Evolutionary conservation across 257 asterid species (phyloP).

Genomic region (Echites panduratus): DNA sequence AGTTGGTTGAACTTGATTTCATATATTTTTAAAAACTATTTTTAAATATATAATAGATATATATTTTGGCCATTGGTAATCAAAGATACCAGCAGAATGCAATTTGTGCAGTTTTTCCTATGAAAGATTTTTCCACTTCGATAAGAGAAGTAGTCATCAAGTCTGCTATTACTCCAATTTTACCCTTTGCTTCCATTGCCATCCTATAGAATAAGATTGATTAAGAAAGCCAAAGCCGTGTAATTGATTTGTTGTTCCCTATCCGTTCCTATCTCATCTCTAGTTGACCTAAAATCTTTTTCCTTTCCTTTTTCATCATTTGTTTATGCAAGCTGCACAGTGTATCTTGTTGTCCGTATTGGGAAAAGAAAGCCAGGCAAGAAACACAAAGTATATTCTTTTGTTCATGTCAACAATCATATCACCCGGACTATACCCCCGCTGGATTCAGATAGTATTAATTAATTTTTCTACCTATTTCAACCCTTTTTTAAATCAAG

Average conservation of each 20-base stretch:
- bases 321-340: slow-evolving; percentile 8
- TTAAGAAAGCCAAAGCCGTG: not conserved
- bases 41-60: slow-evolving; percentile 10
- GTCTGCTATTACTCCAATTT: not conserved
- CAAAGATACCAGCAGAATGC: not conserved
- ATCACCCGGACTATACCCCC: slow-evolving; percentile 18
- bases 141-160: not conserved
- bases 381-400: slow-evolving; percentile 29
- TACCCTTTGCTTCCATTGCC: not conserved
- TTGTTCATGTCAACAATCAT: slow-evolving; percentile 46
- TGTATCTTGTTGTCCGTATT: slow-evolving; percentile 30
- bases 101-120: not conserved
- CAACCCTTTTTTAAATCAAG: not conserved
- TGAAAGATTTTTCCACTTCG: slow-evolving; percentile 3
- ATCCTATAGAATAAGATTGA: not conserved
- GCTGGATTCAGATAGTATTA: slow-evolving; percentile 19
- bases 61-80: slow-evolving; percentile 11
- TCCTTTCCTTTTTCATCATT: not conserved
- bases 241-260: not conserved
- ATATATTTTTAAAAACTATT: slow-evolving; percentile 10
- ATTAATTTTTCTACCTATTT: not conserved
- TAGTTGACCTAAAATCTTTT: slow-evolving; percentile 30
- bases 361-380: slow-evolving; percentile 28
- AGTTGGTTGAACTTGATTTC: slow-evolving; percentile 24
- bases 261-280: no score